Conservation (phyloP, 2,329 filamentous ascomycete genomes). For the Celoporthe dispersa region DNA sequence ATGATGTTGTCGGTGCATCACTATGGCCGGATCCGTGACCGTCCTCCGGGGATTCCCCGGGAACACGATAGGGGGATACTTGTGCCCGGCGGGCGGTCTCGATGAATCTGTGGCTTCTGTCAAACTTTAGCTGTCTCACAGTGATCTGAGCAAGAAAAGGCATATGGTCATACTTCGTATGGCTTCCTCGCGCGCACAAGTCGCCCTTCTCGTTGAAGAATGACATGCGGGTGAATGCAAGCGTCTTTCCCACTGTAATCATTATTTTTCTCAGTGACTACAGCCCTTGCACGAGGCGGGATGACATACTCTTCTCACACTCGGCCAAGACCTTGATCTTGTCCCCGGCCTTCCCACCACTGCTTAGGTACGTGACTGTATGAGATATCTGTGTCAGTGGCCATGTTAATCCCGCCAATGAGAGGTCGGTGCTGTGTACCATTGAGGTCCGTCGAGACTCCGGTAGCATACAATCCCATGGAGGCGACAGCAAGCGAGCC, state of each 20-base stretch:
- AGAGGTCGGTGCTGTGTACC: conserved; percentile 43
- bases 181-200: conserved; percentile 64
- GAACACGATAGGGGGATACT: not conserved
- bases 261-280: conserved; percentile 13
- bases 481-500: conserved; percentile 69
- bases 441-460: conserved; percentile 68
- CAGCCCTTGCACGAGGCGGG: not conserved
- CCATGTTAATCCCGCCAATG: not conserved
- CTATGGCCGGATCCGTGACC: not conserved
- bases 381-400: conserved; percentile 5
- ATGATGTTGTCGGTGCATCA: not conserved
- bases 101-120: conserved; percentile 20
- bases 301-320: conserved; percentile 62
- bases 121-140: not conserved
- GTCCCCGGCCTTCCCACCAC: conserved; percentile 62
- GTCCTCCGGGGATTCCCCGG: not conserved
- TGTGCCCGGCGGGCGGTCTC: conserved; percentile 24
- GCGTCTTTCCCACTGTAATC: conserved; percentile 61
- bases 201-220: conserved; percentile 65
- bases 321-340: conserved; percentile 59
- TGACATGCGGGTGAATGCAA: conserved; percentile 64
- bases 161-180: conserved; percentile 61
- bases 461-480: conserved; percentile 64
- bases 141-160: not conserved
- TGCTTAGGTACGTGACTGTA: conserved; percentile 65